These are phyloP conservation scores for Dryas octopetala DNA, from an alignment of 306 rosid genomes.

Conservation along the genomic window DNA sequence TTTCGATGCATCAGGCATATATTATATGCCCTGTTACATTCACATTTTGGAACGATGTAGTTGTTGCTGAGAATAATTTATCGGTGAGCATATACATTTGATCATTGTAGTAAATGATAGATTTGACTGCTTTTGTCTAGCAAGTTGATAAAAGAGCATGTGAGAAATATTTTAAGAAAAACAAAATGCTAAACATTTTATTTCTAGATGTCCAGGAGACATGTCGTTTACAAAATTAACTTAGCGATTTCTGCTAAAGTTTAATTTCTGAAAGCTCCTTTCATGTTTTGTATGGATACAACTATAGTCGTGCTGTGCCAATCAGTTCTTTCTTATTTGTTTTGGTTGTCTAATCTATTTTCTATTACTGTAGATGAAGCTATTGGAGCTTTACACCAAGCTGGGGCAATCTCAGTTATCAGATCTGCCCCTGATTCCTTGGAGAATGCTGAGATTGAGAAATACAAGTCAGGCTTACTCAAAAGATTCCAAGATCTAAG, in stretches of 20 bases:
- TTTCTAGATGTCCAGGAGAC: not conserved
- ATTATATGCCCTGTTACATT: not conserved
- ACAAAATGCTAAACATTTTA: not conserved
- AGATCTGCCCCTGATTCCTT: slow-evolving; percentile 62
- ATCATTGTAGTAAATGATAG: not conserved
- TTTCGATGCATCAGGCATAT: slow-evolving; percentile 8
- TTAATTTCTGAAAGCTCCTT: not conserved
- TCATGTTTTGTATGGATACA: not conserved
- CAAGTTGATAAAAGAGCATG: not conserved
- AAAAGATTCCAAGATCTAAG: slow-evolving; percentile 72
- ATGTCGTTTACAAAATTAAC: not conserved
- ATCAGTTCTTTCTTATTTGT: not conserved
- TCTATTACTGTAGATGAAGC: slow-evolving; percentile 48
- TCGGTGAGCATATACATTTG: too few relatives aligned
- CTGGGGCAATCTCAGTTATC: slow-evolving; percentile 69
- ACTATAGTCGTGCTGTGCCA: not conserved
- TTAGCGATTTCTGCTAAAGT: not conserved
- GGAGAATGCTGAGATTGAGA: slow-evolving; percentile 57
- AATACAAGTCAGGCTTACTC: slow-evolving; percentile 56
- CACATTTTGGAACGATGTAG: not conserved
- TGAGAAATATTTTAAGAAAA: not conserved
- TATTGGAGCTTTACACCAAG: slow-evolving; percentile 63
- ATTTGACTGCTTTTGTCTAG: not conserved
- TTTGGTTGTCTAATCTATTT: not conserved
- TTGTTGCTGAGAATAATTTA: not conserved